Evolutionary conservation across 2,329 filamentous ascomycete genomes (phyloP).

Genomic region (Colletotrichum echinochloae): DNA sequence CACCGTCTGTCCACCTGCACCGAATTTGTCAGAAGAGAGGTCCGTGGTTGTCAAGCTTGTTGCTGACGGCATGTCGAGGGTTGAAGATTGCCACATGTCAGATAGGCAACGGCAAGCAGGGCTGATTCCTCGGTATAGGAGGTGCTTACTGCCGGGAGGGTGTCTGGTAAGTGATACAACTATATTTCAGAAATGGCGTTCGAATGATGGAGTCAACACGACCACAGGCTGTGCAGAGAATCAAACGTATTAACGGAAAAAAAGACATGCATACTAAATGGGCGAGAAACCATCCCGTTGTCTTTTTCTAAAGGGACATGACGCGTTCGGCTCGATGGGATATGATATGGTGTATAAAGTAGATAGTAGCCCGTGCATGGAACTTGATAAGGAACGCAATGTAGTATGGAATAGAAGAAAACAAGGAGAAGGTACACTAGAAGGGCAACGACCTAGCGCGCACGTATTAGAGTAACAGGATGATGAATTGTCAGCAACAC

Average conservation of each 20-base stretch:
- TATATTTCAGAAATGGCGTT: neutral
- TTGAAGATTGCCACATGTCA: conserved; percentile 14
- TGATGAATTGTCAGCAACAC: conserved; percentile 22
- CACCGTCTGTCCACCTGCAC: conserved; percentile 25
- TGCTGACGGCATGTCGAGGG: conserved; percentile 17
- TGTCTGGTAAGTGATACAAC: neutral
- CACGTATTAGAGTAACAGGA: conserved; percentile 29
- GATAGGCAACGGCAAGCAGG: conserved; percentile 6
- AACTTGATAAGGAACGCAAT: neutral
- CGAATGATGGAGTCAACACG: neutral
- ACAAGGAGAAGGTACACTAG: neutral
- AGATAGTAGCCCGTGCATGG: conserved; percentile 19
- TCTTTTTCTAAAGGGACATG: neutral
- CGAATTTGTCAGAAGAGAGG: conserved; percentile 35
- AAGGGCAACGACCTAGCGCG: neutral
- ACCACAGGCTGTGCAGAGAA: neutral
- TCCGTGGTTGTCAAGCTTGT: conserved; percentile 8
- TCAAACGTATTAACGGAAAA: neutral
- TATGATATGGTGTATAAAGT: neutral
- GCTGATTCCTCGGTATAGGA: neutral
- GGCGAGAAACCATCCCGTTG: neutral
- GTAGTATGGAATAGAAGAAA: neutral
- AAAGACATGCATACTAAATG: conserved; percentile 15
- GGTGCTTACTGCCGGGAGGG: neutral
- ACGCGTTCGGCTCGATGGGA: conserved; percentile 5